Evolutionary conservation across 495 filamentous ascomycete genomes (phyloP), one percentile per base, ranked within the genome.

Genomic region (Thermochaetoides thermophila): DNA sequence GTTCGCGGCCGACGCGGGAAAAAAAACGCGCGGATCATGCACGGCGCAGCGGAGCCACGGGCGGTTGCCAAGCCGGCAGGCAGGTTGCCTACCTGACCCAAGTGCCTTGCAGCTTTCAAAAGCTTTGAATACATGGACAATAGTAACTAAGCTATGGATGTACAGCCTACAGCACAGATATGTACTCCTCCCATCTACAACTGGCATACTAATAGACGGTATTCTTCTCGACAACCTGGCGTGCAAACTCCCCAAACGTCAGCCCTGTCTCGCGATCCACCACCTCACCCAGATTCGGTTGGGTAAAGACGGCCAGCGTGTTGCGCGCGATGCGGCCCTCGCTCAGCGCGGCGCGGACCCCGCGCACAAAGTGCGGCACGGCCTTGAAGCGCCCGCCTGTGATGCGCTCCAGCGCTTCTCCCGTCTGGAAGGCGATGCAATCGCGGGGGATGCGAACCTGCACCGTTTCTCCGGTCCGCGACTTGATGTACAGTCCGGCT

Each of bases 241-340:
- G 76, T 13, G 84, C 84, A 69, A 96, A 92, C 46, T 80, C 73
- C 18, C 78, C 89, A 67, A 96, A 96, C 26, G 63, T 76, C 30
- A 75, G 68, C 16, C 78, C 75, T 40, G 66, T 61, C 48, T 76
- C 67, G 31, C 63, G 59, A 52, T 84, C 81, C 11, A 97, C 83
- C 60, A 78, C 72, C 44, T 93, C 89, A 32, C 71, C 77, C 29
- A 97, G 53, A 62, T 93, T 92, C 25, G 89, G 89, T 65, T 97
- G 89, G 29, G 89, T 97, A 53, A 97, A 97, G 18, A 97, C 84
- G 4, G 89, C 89, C 36, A 97, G 60, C 31, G 89, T 97, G 62
- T 95, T 96, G 40, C 89, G 65, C 27, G 86, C 85, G 38, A 92
- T 68, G 27, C 60, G 57, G 16, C 55, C 60, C 12, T 48, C 57